Base-by-base conservation (phyloP, 306 rosid genomes). In the Coriaria nepalensis region DNA sequence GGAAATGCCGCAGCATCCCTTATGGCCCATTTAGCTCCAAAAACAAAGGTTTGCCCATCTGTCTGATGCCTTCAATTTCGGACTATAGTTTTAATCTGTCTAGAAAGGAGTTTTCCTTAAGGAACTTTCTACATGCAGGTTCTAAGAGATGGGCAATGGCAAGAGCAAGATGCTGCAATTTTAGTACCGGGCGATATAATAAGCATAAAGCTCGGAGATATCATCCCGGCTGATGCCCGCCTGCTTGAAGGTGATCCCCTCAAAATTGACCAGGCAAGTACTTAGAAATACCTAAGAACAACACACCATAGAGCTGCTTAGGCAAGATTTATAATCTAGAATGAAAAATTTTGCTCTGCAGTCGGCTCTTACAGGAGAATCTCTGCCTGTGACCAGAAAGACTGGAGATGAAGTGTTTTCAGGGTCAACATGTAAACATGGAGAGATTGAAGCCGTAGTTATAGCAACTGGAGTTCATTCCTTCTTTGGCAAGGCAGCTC, bases 191-290 rank as follows among this genome's bases (percentile, higher is more conserved):
- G 95, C 56, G 95, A 85, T 46, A 76, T 85, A 63, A 64, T 85
- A 50, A 75, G 93, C 87, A 78, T 85, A 61, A 85, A 81, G 63
- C 78, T 85, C 10, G 95, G 95, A 41, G 95, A 85, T 61, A 85
- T 85, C 57, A 42, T 85, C 69, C 95, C 95, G 6, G 93, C 95
- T 13, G 95, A 85, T 78, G 95, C 93, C 54, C 93, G 95, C 38
- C 66, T 85, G 66, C 93, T 85, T 8, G 84, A 85, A 78, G 95
- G 95, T 40, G 95, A 85, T 59, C 67, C 87, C 3, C 68, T 85
- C 34, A 85, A 81, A 75, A 71, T 85, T 69, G 93, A 85, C 64
- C 95, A 85, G 87, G 95, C 74, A 75, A 70, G 70, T 59, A 44
- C 52, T 50, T 14, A 39, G 2, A 20, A 20, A 20, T 1, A 20